phyloP scores from a whole-genome alignment of 805 yeast genomes.

The Brettanomyces custersianus region DNA sequence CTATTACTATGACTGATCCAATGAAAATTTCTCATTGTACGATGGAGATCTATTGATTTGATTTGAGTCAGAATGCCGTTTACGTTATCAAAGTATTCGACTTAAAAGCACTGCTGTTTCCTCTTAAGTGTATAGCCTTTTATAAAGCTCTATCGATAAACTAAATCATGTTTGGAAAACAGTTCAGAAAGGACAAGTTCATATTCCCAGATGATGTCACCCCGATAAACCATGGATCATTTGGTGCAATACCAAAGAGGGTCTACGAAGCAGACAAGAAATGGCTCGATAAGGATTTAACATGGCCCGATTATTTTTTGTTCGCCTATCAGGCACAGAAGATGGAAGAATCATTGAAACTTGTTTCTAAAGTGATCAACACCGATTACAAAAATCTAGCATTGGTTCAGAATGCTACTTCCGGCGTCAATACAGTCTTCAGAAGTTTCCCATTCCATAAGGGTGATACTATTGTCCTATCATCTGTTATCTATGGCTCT shows the following conservation, averaged over 20 bases:
- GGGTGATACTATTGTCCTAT: conserved; percentile 43
- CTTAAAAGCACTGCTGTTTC: no score
- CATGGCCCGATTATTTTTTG: conserved; percentile 41
- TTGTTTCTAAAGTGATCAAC: conserved; percentile 35
- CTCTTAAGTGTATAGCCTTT: not conserved
- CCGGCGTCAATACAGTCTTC: conserved; percentile 48
- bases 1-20: no score
- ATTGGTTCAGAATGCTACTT: conserved; percentile 50
- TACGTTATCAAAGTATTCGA: no score
- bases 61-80: no score
- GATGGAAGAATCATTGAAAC: conserved; percentile 28
- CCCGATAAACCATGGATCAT: conserved; percentile 60
- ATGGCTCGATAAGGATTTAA: conserved; percentile 20
- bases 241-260: conserved; percentile 44
- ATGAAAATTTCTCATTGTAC: no score
- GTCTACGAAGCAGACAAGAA: conserved; percentile 32
- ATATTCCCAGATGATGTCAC: conserved; percentile 28
- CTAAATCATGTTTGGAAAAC: conserved; percentile 38
- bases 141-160: not conserved
- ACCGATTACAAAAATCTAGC: conserved; percentile 41
- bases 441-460: conserved; percentile 41
- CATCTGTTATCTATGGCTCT: conserved; percentile 44
- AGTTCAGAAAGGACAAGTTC: conserved; percentile 40
- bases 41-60: no score
- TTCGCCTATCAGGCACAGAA: conserved; percentile 18